phyloP scores from a whole-genome alignment of 2,329 filamentous ascomycete genomes.

The Pseudohalonectria lignicola region DNA sequence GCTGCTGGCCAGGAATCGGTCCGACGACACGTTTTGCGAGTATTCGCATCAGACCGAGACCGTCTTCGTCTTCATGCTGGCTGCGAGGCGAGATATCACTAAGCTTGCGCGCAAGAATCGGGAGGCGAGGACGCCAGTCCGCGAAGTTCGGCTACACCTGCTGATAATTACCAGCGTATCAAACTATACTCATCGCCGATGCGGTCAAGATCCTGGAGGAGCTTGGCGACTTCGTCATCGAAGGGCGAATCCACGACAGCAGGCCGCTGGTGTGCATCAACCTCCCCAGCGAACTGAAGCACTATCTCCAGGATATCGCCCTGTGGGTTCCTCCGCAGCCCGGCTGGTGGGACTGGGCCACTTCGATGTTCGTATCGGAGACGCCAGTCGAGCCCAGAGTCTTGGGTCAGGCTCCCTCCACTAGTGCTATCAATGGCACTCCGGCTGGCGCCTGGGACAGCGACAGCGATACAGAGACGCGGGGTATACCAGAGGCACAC shows the following conservation, averaged over 20 bases:
- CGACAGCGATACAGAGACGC: too few relatives aligned
- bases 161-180: not conserved
- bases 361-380: too few relatives aligned
- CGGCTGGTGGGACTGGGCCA: too few relatives aligned
- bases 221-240: not conserved
- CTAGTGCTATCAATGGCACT: too few relatives aligned
- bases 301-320: too few relatives aligned
- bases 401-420: too few relatives aligned
- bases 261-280: not conserved
- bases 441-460: too few relatives aligned
- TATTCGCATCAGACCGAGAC: not conserved
- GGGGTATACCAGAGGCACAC: too few relatives aligned
- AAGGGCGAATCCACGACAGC: not conserved
- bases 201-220: not conserved
- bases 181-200: not conserved
- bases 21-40: not conserved
- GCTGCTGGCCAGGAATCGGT: not conserved
- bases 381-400: too few relatives aligned
- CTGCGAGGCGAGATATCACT: not conserved
- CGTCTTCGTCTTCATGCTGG: not conserved
- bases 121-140: not conserved
- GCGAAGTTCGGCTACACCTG: not conserved
- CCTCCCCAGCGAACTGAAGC: not conserved
- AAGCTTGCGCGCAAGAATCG: not conserved
- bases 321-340: too few relatives aligned